Evolutionary conservation across 495 filamentous ascomycete genomes (phyloP), one percentile per base, ranked within the genome.

Genomic region (Talaromyces stipitatus): DNA sequence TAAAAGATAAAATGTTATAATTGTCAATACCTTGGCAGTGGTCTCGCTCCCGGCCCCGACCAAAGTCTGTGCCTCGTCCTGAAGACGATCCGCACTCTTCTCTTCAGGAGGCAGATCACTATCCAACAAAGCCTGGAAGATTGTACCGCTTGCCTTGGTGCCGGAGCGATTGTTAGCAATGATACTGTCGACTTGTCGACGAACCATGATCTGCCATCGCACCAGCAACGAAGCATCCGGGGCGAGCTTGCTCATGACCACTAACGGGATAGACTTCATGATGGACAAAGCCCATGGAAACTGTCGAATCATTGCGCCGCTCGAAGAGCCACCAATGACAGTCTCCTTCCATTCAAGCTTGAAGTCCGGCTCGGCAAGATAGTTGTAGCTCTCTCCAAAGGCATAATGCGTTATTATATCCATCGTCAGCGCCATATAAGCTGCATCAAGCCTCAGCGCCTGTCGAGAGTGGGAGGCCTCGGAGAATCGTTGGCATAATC

Each of bases 401-500:
- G 66, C 65, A 58, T 77, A 80, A 11, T 71, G 60, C 2, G 68
- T 67, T 43, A 80, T 78, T 27, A 80, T 66, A 58, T 81, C 78
- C 18, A 68, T 68, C 1, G 74, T 74, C 20, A 79, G 58, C 4
- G 69, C 68, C 22, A 62, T 66, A 46, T 72, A 76, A 3, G 69
- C 72, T 3, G 58, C 55, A 41, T 71, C 64, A n/a, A 80, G 57
- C 12, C 64, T 58, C 0, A 79, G 57, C 2, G 69, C 57, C 16
- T 68, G 48, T 12, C 60, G 32, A 8, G 43, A 43, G 3, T 61
- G 28, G 14, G 46, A 50, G 16, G 59, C 57, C 0, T 43, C 46
- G 4, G 57, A 29, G 8, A 78, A 60, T 0, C 69, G 63, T 6
- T 52, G 22, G 30, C 55, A 66, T 9, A 78, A 55, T 33, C 64